phyloP scores from a whole-genome alignment of 768 basidiomycete species.

The Mycena olivaceomarginata region DNA sequence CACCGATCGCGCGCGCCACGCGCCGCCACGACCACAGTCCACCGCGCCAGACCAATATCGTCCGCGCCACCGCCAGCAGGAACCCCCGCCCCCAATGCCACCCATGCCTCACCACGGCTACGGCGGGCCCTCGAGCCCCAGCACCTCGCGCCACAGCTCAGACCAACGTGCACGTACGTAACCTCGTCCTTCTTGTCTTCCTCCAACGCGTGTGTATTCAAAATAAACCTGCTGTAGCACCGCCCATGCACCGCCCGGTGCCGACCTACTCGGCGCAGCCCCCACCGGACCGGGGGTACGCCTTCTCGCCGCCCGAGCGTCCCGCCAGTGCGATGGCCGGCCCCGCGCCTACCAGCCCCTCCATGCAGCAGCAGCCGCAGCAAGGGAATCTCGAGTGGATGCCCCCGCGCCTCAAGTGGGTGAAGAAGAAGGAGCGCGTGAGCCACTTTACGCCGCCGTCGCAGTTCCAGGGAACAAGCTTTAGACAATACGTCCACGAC shows the following conservation, averaged over 20 bases:
- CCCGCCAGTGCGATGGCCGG: constrained; percentile 43
- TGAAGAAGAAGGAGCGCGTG: constrained; percentile 44
- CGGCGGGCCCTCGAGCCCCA: constrained; percentile 7
- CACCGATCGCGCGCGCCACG: constrained; percentile 34
- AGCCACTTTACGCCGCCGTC: constrained; percentile 45
- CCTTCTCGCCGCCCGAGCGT: constrained; percentile 40
- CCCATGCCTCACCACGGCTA: constrained; percentile 17
- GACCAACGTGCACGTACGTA: constrained; percentile 21
- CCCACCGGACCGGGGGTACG: constrained; percentile 16
- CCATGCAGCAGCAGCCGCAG: constrained; percentile 1
- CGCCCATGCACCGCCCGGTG: constrained; percentile 18
- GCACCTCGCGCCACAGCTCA: constrained; percentile 4
- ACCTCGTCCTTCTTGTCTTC: background rate
- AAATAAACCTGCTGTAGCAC: background rate
- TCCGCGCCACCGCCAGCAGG: constrained; percentile 3
- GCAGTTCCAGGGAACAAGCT: constrained; percentile 45
- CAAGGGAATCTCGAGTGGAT: constrained; percentile 36
- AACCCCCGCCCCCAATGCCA: constrained; percentile 32
- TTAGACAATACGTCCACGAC: constrained; percentile 45
- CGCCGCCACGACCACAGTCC: constrained; percentile 42
- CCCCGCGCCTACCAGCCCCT: background rate
- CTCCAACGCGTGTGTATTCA: background rate
- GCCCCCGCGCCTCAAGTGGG: constrained; percentile 45
- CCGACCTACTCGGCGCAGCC: constrained; percentile 17
- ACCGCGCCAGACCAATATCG: constrained; percentile 42